Evolutionary conservation across 371 early-diverging fungal species (phyloP), one percentile per base, ranked within the genome.

Genomic region (Mucor racemosus): DNA sequence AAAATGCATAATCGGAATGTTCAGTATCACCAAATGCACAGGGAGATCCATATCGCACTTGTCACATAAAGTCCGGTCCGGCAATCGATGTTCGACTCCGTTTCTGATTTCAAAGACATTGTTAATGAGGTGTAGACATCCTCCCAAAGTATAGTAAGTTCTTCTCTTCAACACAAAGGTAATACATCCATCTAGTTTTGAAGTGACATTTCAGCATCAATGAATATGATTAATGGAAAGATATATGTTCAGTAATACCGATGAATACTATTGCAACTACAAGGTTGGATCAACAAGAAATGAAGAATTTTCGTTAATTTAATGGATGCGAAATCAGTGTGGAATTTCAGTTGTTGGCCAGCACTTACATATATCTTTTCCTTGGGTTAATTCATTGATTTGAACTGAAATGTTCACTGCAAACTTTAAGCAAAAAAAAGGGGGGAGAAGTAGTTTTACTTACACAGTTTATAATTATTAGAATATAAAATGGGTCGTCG

Each of bases 401-500:
- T 21, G 50, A 7, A 1, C 21, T 50, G 10, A 50, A 50, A 50
- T 50, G 17, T 5, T 26, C 10, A 10, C 26, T 50, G 50, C 50
- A 50, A 50, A 21, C 8, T 26, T 21, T 21, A 15, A 10, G 8
- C 8, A 21, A 21, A 4, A 9, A 21, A 21, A 11, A 0, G 13
- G 11, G 1, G 13, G 11, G 5, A 4, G 50, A 9, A 11, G 21
- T 6, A 39, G 7, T 31, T 38, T 38, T 33, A 39, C 8, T 21
- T 42, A 56, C 14, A 39, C 34, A 26, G 3, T 34, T 61, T 48
- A 33, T 40, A 3, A 15, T 10, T 53, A 0, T 31, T 58, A 58
- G 65, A 68, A 65, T 57, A 41, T 53, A 72, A 64, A 64, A 97
- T 98, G 98, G 98, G 97, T 96, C 97, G 99, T 71, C 97, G 99